Conservation (phyloP, 2,329 filamentous ascomycete genomes). For the Fusarium bulbicola region DNA sequence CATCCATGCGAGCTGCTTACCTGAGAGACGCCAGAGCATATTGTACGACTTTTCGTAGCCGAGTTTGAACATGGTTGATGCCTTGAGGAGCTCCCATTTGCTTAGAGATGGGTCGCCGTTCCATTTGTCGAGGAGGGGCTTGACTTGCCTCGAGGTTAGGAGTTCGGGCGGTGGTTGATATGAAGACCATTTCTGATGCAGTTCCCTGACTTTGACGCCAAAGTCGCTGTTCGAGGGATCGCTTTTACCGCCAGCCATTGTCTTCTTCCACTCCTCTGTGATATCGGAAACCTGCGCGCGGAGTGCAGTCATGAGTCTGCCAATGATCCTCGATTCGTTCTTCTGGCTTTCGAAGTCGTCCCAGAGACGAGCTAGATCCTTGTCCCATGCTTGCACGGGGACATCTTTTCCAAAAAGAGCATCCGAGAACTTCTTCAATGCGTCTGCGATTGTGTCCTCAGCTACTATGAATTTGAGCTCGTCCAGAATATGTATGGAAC, state of each 20-base stretch:
- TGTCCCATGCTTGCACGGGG: slow-evolving; percentile 47
- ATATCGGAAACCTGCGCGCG: slow-evolving; percentile 46
- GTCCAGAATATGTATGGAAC: slow-evolving; percentile 66
- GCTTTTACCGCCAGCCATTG: not conserved
- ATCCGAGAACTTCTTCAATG: slow-evolving; percentile 48
- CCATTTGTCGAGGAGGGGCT: slow-evolving; percentile 42
- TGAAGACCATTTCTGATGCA: slow-evolving; percentile 54
- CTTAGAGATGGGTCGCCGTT: slow-evolving; percentile 42
- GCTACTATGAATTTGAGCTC: slow-evolving; percentile 66
- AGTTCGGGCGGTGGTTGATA: slow-evolving; percentile 50
- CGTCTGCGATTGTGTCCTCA: slow-evolving; percentile 50
- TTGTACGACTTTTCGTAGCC: slow-evolving; percentile 39
- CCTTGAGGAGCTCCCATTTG: slow-evolving; percentile 61
- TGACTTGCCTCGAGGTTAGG: slow-evolving; percentile 39
- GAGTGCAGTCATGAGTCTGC: slow-evolving; percentile 47
- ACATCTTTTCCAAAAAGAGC: slow-evolving; percentile 16
- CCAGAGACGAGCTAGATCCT: slow-evolving; percentile 48
- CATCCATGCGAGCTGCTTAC: slow-evolving; percentile 58
- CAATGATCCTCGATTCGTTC: slow-evolving; percentile 41
- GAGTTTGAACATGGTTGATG: slow-evolving; percentile 58
- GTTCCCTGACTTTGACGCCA: slow-evolving; percentile 43
- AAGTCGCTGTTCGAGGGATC: slow-evolving; percentile 45
- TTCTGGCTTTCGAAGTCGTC: slow-evolving; percentile 48
- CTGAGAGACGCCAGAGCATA: slow-evolving; percentile 60
- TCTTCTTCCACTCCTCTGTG: slow-evolving; percentile 47